phyloP scores from a whole-genome alignment of 192 early-diverging fungal species.

The Coemansia sp. region DNA sequence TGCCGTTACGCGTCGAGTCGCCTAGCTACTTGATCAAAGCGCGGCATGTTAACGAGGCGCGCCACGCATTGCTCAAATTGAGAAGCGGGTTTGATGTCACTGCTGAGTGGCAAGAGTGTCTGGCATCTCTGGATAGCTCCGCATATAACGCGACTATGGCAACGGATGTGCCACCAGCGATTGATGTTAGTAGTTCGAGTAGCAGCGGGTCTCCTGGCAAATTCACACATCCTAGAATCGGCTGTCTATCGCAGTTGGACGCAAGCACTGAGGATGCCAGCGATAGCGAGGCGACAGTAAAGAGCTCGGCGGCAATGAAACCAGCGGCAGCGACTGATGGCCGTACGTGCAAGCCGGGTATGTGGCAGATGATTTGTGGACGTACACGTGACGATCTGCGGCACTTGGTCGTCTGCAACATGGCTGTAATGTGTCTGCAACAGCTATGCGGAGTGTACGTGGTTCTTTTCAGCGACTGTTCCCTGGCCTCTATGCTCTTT shows the following conservation, averaged over 20 bases:
- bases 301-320: background rate
- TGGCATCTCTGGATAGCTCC: slow-evolving; percentile 31
- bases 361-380: slow-evolving; percentile 33
- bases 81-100: slow-evolving; percentile 61
- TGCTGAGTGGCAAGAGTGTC: slow-evolving; percentile 60
- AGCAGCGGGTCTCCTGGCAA: background rate
- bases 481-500: slow-evolving; percentile 60
- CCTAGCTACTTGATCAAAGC: slow-evolving; percentile 68
- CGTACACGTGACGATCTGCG: slow-evolving; percentile 47
- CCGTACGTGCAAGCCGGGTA: slow-evolving; percentile 2
- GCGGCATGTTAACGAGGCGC: slow-evolving; percentile 62
- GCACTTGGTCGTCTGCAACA: slow-evolving; percentile 52
- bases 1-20: slow-evolving; percentile 67
- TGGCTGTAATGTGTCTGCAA: slow-evolving; percentile 65
- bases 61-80: slow-evolving; percentile 62
- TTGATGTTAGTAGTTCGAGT: background rate
- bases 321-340: background rate
- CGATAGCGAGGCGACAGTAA: slow-evolving; percentile 29
- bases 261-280: slow-evolving; percentile 1
- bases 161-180: background rate
- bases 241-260: background rate
- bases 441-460: slow-evolving; percentile 74
- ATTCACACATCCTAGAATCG: background rate
- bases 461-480: slow-evolving; percentile 67
- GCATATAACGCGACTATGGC: background rate